phyloP scores from a whole-genome alignment of 1,284 basidiomycete genomes.

The Microbotryum silenes-acaulis region DNA sequence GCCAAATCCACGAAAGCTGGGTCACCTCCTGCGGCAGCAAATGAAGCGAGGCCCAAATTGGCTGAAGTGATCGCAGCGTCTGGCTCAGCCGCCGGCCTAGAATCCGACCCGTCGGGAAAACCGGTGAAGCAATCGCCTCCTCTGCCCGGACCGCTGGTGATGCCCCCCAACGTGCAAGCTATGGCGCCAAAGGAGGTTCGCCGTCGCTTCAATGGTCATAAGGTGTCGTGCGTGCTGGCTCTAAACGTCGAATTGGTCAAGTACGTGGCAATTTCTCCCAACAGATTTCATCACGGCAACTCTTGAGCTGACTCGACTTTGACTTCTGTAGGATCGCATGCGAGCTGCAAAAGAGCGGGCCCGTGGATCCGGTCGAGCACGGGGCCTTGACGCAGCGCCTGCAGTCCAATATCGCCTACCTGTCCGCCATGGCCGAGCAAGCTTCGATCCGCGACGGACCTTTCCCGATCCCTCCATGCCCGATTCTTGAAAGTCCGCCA shows the following conservation, averaged over 20 bases:
- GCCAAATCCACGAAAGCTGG: background rate
- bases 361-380: conserved; percentile 14
- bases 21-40: too few relatives aligned
- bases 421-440: conserved; percentile 18
- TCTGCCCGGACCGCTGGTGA: background rate
- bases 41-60: too few relatives aligned
- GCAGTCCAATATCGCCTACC: conserved; percentile 23
- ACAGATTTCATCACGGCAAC: background rate
- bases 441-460: conserved; percentile 6
- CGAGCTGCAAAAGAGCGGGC: conserved; percentile 16
- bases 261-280: background rate
- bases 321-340: conserved; percentile 11
- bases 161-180: conserved; percentile 12
- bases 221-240: conserved; percentile 18
- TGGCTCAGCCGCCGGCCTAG: too few relatives aligned
- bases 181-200: conserved; percentile 26
- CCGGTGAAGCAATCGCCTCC: conserved; percentile 7
- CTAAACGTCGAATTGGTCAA: conserved; percentile 26
- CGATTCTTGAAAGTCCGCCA: conserved; percentile 19
- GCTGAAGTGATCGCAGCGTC: too few relatives aligned
- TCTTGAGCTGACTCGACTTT: background rate
- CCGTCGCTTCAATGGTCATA: conserved; percentile 22
- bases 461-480: background rate
- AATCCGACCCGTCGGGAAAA: too few relatives aligned
- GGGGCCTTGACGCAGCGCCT: conserved; percentile 22